Evolutionary conservation across 176 grass and related monocot genomes (phyloP), one percentile per base, ranked within the genome.

Genomic region (Tillandsia fasciculata): DNA sequence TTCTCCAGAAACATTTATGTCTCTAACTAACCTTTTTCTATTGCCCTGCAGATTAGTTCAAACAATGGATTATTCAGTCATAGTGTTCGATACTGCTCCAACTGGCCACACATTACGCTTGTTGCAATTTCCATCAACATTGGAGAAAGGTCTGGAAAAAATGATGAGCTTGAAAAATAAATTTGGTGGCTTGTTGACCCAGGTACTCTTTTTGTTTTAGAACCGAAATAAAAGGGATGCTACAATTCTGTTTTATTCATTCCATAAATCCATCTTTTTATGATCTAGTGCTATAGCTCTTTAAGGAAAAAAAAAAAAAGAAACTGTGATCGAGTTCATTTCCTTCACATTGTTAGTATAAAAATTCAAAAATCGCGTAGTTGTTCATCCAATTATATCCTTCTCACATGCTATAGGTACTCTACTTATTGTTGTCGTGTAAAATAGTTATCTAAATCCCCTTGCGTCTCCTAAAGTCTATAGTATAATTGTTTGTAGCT

Each of bases 31-130:
- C 69, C 26, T 51, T 61, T 79, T 71, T 63, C 7, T 53, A 26
- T 71, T 63, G 10, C 66, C 33, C 33, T 84, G 63, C 85, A 94
- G 95, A 86, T 86, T 99, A 85, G 95, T 99, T 67, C 95, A 99
- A 86, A 94, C 95, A 78, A 99, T 99, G 95, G 95, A 99, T 90
- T 99, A 99, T 73, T 99, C 95, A 11, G 95, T 99, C 67, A 91
- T 99, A 65, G 90, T 99, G 68, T 99, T 99, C 78, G 95, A 99
- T 79, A 99, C 95, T 74, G 95, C 95, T 78, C 95, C 95, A 53
- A 99, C 95, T 33, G 95, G 95, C 57, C 95, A 99, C 75, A 99
- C 95, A 48, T 85, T 99, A 80, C 72, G 95, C 49, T 74, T 99
- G 28, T 82, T 99, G 72, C 95, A 99, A 70, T 99, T 99, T 49